phyloP scores from a whole-genome alignment of 257 asterid species.

The Plantago major region DNA sequence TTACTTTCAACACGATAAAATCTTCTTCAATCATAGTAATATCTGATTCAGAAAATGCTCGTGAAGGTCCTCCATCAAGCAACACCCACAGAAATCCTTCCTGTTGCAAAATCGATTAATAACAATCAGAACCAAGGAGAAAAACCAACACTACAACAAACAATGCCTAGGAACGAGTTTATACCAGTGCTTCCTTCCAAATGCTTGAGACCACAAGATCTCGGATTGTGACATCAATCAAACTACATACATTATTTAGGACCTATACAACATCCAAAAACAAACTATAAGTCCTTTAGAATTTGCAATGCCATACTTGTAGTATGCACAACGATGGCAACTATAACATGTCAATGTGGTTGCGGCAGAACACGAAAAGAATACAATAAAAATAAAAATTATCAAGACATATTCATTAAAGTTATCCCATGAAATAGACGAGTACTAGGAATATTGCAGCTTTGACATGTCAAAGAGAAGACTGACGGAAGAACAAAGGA shows the following conservation, averaged over 20 bases:
- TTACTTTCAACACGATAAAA: conserved; percentile 70
- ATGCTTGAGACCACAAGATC: conserved; percentile 79
- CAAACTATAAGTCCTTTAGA: neutral
- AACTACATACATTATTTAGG: conserved; percentile 63
- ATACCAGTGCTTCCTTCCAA: conserved; percentile 82
- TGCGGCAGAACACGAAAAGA: no score
- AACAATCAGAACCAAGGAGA: conserved; percentile 22
- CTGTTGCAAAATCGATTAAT: conserved; percentile 34
- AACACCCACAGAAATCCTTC: conserved; percentile 93
- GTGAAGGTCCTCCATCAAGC: conserved; percentile 96
- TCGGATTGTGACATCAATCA: conserved; percentile 74
- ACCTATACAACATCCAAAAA: conserved; percentile 50
- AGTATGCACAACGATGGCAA: no score
- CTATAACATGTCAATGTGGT: no score
- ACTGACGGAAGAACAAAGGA: no score
- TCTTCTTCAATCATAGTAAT: conserved; percentile 78
- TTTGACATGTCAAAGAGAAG: no score
- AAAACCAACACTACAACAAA: neutral
- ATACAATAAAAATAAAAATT: no score
- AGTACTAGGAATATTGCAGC: no score
- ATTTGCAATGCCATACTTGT: no score
- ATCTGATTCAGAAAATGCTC: conserved; percentile 82
- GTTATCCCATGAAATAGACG: no score
- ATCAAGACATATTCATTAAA: no score
- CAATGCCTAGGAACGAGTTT: conserved; percentile 21